Evolutionary conservation across 371 early-diverging fungal genomes (phyloP), one percentile per base, ranked within the genome.

Genomic region (Smittium mucronatum): DNA sequence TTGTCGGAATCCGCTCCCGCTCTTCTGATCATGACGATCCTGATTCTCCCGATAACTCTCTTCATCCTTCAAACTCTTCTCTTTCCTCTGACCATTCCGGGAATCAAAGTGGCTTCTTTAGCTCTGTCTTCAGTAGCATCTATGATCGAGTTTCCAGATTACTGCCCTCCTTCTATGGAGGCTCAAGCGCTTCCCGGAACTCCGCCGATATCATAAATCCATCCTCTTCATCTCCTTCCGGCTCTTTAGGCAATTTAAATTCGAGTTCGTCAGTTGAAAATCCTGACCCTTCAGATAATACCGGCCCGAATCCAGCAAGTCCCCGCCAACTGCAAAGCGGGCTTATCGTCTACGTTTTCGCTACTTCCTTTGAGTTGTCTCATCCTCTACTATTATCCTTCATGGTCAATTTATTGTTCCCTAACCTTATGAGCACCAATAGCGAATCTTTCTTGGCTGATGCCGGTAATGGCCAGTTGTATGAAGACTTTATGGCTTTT

Each of bases 401-500:
- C n/a, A 32, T 65, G 32, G 65, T 36, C 26, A 34, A 32, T 34
- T 65, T 36, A n/a, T 33, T 65, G 11, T 65, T 65, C 36, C 65
- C 65, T 5, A 36, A 36, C n/a, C 36, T 65, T 32, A 65, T 65
- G 65, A 36, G 34, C 34, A 65, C 34, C 21, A 61, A 16, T 26
- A 65, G 36, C 34, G 65, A 65, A 2, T 28, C 65, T 11, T 33
- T 65, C n/a, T 33, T 65, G n/a, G 65, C 65, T 5, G 36, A 65
- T n/a, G 28, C 65, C 1, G 34, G n/a, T 33, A 34, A 36, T 65
- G 65, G 65, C 15, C 65, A 65, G n/a, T 25, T 65, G 15, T 65
- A 65, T n/a, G 65, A 65, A 32, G 65, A 65, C 65, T 65, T 65
- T 65, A 33, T 65, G 32, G 65, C 65, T 11, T 65, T 65, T 33